These are phyloP conservation scores for Monoraphidium neglectum DNA, from an alignment of 139 green algal genomes.

Conservation along the genomic window DNA sequence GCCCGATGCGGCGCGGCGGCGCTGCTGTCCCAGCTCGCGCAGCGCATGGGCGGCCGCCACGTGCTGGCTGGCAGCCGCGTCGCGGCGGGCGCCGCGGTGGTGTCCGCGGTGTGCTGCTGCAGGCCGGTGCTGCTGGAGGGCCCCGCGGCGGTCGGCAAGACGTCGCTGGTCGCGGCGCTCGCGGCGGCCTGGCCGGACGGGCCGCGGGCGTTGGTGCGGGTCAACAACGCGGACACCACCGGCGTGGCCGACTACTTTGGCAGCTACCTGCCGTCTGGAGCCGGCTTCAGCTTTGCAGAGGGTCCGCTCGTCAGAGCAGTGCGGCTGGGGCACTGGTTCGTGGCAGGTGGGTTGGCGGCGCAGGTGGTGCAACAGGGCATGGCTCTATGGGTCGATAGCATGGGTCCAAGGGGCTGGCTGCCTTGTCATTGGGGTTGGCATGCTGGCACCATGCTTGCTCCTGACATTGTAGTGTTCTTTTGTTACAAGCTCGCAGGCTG, in stretches of 20 bases:
- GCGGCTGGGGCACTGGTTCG: slow-evolving; percentile 33
- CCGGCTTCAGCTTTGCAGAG: slow-evolving; percentile 26
- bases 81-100: slow-evolving; percentile 15
- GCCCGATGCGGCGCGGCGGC: too few species aligned
- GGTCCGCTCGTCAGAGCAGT: slow-evolving; percentile 35
- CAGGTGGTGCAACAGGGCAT: too few species aligned
- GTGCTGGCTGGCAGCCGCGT: slow-evolving; percentile 32
- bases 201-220: slow-evolving; percentile 5
- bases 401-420: too few species aligned
- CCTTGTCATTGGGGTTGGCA: too few species aligned
- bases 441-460: too few species aligned
- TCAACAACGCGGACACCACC: slow-evolving; percentile 39
- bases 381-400: too few species aligned
- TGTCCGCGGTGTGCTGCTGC: slow-evolving; percentile 3
- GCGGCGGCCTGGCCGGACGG: neutral
- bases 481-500: too few species aligned
- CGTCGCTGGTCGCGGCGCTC: slow-evolving; percentile 14
- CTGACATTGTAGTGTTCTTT: too few species aligned
- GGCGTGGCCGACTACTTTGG: slow-evolving; percentile 44
- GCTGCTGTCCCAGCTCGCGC: too few species aligned
- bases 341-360: too few species aligned
- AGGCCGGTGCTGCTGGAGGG: slow-evolving; percentile 43
- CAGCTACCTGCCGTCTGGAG: slow-evolving; percentile 34
- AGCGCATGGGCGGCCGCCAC: slow-evolving; percentile 10
- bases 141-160: slow-evolving; percentile 37